Evolutionary conservation across 192 early-diverging fungal genomes (phyloP), one percentile per base, ranked within the genome.

Genomic region (Rhizophagus sp.): DNA sequence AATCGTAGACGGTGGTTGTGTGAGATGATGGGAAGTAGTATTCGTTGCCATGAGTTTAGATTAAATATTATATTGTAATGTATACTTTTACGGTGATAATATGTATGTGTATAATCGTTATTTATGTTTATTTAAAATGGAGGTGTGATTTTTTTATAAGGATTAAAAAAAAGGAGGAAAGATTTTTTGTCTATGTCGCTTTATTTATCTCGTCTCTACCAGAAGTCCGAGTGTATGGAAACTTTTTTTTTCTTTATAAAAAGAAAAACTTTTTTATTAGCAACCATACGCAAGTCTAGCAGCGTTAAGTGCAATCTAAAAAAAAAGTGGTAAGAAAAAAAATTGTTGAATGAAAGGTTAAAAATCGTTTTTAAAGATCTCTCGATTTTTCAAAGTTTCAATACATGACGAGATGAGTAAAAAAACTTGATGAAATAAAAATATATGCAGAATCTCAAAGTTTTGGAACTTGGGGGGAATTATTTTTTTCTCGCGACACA

Each of bases 1-100:
- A 5, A 68, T 19, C 34, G 66, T 68, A 34, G 66, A 34, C 30
- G 66, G 30, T 12, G 66, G 66, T 33, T 27, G 68, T 19, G 73
- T 61, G 24, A 62, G 73, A 75, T 75, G 73, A 75, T 62, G 50
- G 47, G 73, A 61, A 57, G 73, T 75, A 34, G 73, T 36, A n/a
- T 75, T 75, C 12, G 73, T 61, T 17, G 73, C 50, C 57, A 62
- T 52, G 4, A 9, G 6, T 33, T 57, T 34, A 36, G 39, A 75
- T 34, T 34, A 61, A 11, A 24, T 34, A 49, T 36, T 73, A 49
- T 17, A 19, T 41, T 36, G n/a, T n/a, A n/a, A 41, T 39, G 34
- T 44, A 11, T 39, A n/a, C 13, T 70, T n/a, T 39, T 39, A 39
- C 33, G 22, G 39, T n/a, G 41, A 39, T 22, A 39, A 9, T 41